Percentiles rank a stretch among this genome's conserved stretches.
Evolutionary conservation across 2,329 filamentous ascomycete species (phyloP).

Genomic region (Aspergillus sp.): DNA sequence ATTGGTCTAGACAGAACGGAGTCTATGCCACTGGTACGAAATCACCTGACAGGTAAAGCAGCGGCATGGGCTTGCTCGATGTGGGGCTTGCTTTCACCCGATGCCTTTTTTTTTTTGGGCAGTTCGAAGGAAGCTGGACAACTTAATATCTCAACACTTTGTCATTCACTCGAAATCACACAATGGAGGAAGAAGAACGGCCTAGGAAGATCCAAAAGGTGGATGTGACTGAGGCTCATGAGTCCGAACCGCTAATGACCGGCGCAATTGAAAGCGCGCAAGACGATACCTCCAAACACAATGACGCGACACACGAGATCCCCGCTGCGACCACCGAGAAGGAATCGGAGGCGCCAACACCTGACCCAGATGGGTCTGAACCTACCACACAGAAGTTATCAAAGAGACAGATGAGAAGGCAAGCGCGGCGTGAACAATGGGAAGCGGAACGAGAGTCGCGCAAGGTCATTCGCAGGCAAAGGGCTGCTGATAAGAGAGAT

Average conservation of each 20-base stretch:
- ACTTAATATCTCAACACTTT: background rate
- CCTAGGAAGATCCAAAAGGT: conserved; percentile 58
- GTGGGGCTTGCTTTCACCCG: conserved; percentile 6
- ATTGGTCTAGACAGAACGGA: background rate
- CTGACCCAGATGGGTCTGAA: conserved; percentile 5
- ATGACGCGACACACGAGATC: conserved; percentile 8
- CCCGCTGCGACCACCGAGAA: background rate
- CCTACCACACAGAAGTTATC: conserved; percentile 54
- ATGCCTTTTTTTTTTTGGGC: conserved; percentile 8
- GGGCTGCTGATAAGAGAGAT: conserved; percentile 53
- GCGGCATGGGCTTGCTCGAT: conserved; percentile 16
- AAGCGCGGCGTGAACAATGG: conserved; percentile 71
- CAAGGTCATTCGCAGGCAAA: conserved; percentile 59
- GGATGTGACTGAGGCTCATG: conserved; percentile 33
- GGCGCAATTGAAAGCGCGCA: conserved; percentile 22
- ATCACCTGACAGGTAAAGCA: conserved; percentile 12
- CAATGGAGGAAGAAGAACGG: conserved; percentile 57
- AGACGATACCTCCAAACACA: background rate
- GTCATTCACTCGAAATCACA: background rate
- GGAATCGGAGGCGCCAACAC: background rate
- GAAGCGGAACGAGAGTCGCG: conserved; percentile 66
- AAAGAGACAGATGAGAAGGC: conserved; percentile 83
- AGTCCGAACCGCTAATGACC: conserved; percentile 31
- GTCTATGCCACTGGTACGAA: background rate
- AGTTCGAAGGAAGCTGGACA: background rate